Base-by-base conservation (phyloP, 176 grass and related monocot species). In the Oryza rufipogon region DNA sequence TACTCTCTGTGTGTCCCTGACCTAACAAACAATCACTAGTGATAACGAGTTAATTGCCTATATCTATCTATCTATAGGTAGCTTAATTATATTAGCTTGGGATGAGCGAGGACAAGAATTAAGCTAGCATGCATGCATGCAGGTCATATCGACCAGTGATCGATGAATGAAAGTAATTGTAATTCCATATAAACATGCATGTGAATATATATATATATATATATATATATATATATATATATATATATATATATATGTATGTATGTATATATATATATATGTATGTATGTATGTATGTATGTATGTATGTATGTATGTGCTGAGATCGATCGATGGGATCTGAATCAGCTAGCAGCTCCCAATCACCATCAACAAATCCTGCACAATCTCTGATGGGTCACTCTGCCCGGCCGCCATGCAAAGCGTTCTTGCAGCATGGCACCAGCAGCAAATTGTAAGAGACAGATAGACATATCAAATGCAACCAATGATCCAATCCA, bases 331-430 rank as follows among this genome's bases (percentile, higher is more conserved):
- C 26, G 26, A n/a, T 77, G 74, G 48, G 47, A 60, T 70, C 64
- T 77, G 73, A 70, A 85, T 78, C 38, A 32, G 30, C 30, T 32
- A 39, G 4, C 75, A 78, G 46, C 22, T 25, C 30, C 52, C 83
- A 26, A 34, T 85, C 75, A 33, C 12, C 74, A 49, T 85, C 74
- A 34, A 12, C 23, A 85, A 78, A 78, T 78, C 83, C 75, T 64
- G 12, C 75, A 25, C 36, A 14, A 85, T 85, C 83, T 71, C 2
- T 49, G 75, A 74, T 65, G 81, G 58, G 39, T 58, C 17, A 22
- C 41, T 75, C 58, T 75, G 60, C 70, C 81, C 54, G 26, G 26
- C 26, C 26, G 46, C 70, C 41, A 33, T 83, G 56, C 42, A 22
- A 73, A 63, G 60, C 54, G 15, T 54, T 17, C 12, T 46, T 52